Conservation (phyloP, 805 yeast genomes). For the Maudiozyma pseudohumilis region DNA sequence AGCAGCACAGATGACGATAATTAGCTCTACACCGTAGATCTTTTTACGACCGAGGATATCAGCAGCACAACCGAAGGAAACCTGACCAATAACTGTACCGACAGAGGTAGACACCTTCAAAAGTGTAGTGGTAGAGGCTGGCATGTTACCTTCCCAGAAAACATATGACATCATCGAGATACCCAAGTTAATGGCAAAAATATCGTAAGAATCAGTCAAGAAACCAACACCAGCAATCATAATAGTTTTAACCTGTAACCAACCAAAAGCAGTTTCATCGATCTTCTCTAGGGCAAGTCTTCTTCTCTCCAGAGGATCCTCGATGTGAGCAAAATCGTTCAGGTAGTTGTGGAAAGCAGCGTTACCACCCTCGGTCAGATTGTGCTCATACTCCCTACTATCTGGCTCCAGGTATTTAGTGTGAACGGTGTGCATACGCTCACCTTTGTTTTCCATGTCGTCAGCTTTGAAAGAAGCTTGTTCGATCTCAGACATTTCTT, state of each 20-base stretch:
- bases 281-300: constrained; percentile 73
- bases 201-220: constrained; percentile 87
- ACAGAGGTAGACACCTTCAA: constrained; percentile 85
- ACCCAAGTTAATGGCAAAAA: constrained; percentile 81
- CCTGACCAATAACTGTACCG: constrained; percentile 88
- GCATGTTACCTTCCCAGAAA: constrained; percentile 56
- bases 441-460: neutral
- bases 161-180: constrained; percentile 69
- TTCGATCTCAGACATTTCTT: neutral
- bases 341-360: constrained; percentile 78
- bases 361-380: constrained; percentile 60
- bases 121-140: constrained; percentile 63
- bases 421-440: neutral
- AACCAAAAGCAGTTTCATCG: constrained; percentile 68
- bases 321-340: constrained; percentile 70
- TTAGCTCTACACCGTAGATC: constrained; percentile 79
- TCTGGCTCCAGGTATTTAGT: constrained; percentile 19
- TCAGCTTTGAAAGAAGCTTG: neutral
- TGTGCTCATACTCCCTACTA: constrained; percentile 4
- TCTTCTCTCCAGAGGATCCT: constrained; percentile 81
- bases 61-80: constrained; percentile 74
- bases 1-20: constrained; percentile 73
- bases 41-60: constrained; percentile 79
- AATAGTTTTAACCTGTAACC: constrained; percentile 78
- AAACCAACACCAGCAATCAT: constrained; percentile 89